Evolutionary conservation across 1,284 basidiomycete genomes (phyloP), one percentile per base, ranked within the genome.

Genomic region (Mycosarcoma mackinlayi): DNA sequence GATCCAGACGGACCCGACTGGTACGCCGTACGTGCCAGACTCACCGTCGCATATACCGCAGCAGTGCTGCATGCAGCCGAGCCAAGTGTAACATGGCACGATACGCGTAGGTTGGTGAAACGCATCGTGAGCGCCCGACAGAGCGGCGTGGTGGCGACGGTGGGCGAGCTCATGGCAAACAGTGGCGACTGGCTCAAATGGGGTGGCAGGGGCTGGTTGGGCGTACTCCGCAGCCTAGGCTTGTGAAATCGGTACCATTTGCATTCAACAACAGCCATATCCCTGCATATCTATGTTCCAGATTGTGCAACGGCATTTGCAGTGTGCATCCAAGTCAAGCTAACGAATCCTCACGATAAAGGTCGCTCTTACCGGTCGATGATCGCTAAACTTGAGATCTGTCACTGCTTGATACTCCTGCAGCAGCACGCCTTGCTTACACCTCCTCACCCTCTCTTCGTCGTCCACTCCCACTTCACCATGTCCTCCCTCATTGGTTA

Each of bases 351-450:
- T 40, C 1, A 68, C 51, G 6, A 75, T 34, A 16, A 75, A 56
- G 10, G 61, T 64, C 4, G 68, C 73, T 23, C 61, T 54, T 10
- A 75, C 68, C 3, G 73, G 58, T 25, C 57, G 38, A 48, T 75
- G 73, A 45, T 75, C 73, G 44, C 68, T 72, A 21, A 75, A 56
- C 49, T 44, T 62, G 44, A 75, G 24, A 28, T 60, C 59, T 0
- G 45, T 19, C 4, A 72, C 44, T 14, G 42, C 33, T 35, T 62
- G 55, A 41, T 75, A 75, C 33, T 35, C 31, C 39, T 68, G 65
- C 38, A 62, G 40, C 16, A 56, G 27, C 28, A 75, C 50, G 13
- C 57, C 66, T 35, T 66, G 47, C 28, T 30, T 49, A 27, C 39
- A 45, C 31, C 25, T 8, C 40, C 40, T 53, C 31, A 35, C 30